Conservation (phyloP, 2,329 filamentous ascomycete species). For the Pleomassaria siparia region DNA sequence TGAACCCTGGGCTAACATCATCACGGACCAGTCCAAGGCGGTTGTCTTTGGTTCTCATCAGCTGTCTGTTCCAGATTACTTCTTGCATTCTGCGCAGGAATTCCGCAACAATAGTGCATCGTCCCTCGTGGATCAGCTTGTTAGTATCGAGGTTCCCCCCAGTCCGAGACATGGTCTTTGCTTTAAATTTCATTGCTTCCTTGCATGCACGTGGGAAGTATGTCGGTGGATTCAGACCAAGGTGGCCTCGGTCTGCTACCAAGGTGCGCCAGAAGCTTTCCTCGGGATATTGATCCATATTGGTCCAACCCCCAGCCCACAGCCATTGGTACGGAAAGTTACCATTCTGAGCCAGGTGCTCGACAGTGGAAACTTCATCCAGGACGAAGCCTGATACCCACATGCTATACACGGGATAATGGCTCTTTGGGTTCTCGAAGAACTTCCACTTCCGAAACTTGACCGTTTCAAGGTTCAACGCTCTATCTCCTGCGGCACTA, state of each 20-base stretch:
- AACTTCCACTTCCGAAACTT: constrained; percentile 24
- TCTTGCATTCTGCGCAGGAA: constrained; percentile 23
- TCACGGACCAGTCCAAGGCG: constrained; percentile 3
- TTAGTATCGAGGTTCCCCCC: constrained; percentile 14
- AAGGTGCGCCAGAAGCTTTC: constrained; percentile 22
- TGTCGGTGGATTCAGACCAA: constrained; percentile 14
- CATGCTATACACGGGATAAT: constrained; percentile 35
- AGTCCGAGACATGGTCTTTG: constrained; percentile 8
- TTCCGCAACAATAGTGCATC: constrained; percentile 16
- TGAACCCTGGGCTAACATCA: not conserved
- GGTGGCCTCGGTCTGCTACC: constrained; percentile 16
- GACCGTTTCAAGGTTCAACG: constrained; percentile 16
- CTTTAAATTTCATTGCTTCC: constrained; percentile 15
- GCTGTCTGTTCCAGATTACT: constrained; percentile 20
- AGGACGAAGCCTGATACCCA: constrained; percentile 37
- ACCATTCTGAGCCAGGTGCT: constrained; percentile 12
- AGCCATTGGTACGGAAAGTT: constrained; percentile 18
- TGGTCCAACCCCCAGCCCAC: constrained; percentile 4
- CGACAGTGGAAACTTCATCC: constrained; percentile 15
- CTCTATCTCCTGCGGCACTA: constrained; percentile 16
- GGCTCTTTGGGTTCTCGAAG: not conserved
- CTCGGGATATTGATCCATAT: constrained; percentile 2
- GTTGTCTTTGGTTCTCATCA: constrained; percentile 10
- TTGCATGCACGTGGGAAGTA: constrained; percentile 22
- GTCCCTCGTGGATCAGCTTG: constrained; percentile 16